Evolutionary conservation across 2,329 filamentous ascomycete genomes (phyloP), one percentile per base, ranked within the genome.

Genomic region (Aspergillus versicolor): DNA sequence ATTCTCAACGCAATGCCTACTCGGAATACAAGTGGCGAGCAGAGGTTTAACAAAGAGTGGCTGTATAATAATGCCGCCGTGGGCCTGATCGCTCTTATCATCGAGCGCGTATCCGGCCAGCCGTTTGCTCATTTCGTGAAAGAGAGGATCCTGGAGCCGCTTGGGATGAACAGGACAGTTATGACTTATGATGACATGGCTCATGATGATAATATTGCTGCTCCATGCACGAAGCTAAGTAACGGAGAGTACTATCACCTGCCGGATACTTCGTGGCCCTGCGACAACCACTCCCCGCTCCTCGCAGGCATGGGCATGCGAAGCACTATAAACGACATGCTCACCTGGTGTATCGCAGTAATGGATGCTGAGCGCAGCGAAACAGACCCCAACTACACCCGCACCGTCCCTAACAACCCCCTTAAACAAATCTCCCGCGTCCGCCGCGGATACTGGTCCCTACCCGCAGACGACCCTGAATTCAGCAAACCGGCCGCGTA

Each of bases 41-140:
- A 53, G 50, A 15, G 50, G 42, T 53, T 53, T 21, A 53, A 53
- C 19, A 15, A n/a, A 1, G 24, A 53, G 4, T 53, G 41, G 41
- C 9, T 27, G 6, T 68, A 70, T 54, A 72, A 67, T 44, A 72
- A 70, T 46, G 45, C 45, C n/a, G 47, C 47, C 9, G 67, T 66
- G 24, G 68, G 64, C 9, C 46, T 71, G 17, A 55, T 63, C 2
- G 65, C 62, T 1, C 46, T 61, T 12, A 59, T 65, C 5, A 60
- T 70, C 30, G 59, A 69, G 51, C 52, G 56, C 8, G 37, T 67
- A 4, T 58, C 57, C n/a, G 63, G 65, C 4, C 43, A 61, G 32
- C 51, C 52, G n/a, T 70, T 62, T 52, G 58, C 49, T 5, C 58
- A 66, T 22, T 67, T 68, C 45, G 49, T 71, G 2, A 50, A 58